Percentiles rank a stretch among this genome's conserved stretches.
Evolutionary conservation across 2,329 filamentous ascomycete genomes (phyloP).

Genomic region (Fusarium chlamydosporum): DNA sequence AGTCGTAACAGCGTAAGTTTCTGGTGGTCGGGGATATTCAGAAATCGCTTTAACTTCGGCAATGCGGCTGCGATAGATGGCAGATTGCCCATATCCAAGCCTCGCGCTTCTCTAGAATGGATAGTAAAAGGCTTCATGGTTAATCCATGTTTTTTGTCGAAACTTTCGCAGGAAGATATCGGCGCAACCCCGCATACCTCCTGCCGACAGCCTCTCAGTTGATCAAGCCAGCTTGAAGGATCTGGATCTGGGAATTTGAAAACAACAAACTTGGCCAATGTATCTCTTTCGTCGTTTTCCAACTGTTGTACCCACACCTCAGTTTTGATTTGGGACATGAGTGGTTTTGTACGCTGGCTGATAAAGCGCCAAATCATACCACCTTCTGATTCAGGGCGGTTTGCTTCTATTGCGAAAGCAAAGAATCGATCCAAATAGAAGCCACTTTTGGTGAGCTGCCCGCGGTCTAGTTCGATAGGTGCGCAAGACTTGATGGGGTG

Average conservation of each 20-base stretch:
- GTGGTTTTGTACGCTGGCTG: constrained; percentile 48
- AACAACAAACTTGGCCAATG: constrained; percentile 1
- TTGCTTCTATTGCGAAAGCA: constrained; percentile 51
- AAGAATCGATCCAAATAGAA: constrained; percentile 49
- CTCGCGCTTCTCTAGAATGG: constrained; percentile 30
- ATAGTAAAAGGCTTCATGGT: constrained; percentile 24
- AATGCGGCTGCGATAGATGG: constrained; percentile 17
- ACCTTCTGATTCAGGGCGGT: constrained; percentile 35
- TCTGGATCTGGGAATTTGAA: constrained; percentile 27
- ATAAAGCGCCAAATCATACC: constrained; percentile 46
- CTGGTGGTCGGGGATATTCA: constrained; percentile 29
- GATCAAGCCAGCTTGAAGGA: not conserved
- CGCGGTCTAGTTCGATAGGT: constrained; percentile 46
- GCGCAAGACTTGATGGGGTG: constrained; percentile 52
- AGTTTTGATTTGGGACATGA: constrained; percentile 39
- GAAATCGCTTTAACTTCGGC: constrained; percentile 31
- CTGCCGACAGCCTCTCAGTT: rapidly evolving
- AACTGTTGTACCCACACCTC: constrained; percentile 27
- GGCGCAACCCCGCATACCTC: constrained; percentile 15
- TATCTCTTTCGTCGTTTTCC: not conserved
- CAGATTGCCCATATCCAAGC: constrained; percentile 17
- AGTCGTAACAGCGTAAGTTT: constrained; percentile 26
- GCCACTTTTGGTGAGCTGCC: constrained; percentile 46
- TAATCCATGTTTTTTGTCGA: not conserved
- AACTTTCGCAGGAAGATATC: not conserved